phyloP scores from a whole-genome alignment of 1,139 yeast species.

The Geotrichum bryndzae region DNA sequence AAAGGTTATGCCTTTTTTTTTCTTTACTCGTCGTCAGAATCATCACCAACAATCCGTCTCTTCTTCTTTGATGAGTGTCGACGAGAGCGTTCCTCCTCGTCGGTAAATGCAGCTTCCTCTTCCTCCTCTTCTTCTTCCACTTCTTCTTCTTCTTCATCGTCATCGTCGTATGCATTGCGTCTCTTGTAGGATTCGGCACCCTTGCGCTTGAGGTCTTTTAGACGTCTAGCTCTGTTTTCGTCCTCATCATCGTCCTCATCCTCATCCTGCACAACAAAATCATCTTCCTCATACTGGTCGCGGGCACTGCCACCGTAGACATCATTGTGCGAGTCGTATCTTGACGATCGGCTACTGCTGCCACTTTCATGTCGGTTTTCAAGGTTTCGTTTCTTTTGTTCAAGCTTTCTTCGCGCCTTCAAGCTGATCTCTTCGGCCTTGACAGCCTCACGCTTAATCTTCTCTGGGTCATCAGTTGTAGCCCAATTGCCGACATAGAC shows the following conservation, averaged over 20 bases:
- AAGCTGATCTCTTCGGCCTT: conserved; percentile 52
- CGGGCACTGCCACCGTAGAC: conserved; percentile 26
- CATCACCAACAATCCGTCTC: conserved; percentile 49
- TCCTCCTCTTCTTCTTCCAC: conserved; percentile 29
- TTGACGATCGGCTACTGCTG: conserved; percentile 24
- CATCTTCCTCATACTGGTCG: conserved; percentile 53
- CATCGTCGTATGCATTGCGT: conserved; percentile 27
- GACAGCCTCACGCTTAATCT: conserved; percentile 74
- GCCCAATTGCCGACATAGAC: conserved; percentile 61
- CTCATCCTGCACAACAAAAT: conserved; percentile 43
- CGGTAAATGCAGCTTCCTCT: conserved; percentile 33
- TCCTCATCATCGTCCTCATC: conserved; percentile 45
- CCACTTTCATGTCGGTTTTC: conserved; percentile 54
- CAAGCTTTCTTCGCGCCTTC: conserved; percentile 41
- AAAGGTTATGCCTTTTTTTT: no score
- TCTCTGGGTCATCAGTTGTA: conserved; percentile 81
- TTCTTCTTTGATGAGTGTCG: conserved; percentile 20
- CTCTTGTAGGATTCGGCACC: conserved; percentile 48
- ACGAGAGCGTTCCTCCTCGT: conserved; percentile 13
- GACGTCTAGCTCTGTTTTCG: conserved; percentile 56
- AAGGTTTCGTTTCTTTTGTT: conserved; percentile 58
- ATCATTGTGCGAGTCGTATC: conserved; percentile 36
- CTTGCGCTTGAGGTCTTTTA: conserved; percentile 52
- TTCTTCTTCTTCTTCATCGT: conserved; percentile 37
- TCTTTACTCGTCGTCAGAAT: conserved; percentile 44